phyloP scores from a whole-genome alignment of 2,329 filamentous ascomycete genomes.

The Ophiocordyceps camponoti-saundersi region DNA sequence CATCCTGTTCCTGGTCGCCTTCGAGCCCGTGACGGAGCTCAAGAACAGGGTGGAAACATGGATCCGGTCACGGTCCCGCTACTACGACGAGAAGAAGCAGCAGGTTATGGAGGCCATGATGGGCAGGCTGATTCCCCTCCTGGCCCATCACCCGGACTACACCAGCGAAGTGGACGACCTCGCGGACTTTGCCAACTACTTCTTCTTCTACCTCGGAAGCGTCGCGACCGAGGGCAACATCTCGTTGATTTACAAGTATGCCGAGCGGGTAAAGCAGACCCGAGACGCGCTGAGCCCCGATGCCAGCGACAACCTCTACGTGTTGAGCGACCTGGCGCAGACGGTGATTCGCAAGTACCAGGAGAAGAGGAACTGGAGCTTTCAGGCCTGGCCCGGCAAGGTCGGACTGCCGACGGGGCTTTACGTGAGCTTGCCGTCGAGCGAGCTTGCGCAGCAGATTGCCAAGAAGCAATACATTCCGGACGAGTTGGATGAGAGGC shows the following conservation, averaged over 20 bases:
- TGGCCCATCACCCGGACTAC: slow-evolving; percentile 92
- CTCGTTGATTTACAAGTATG: slow-evolving; percentile 77
- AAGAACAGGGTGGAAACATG: slow-evolving; percentile 68
- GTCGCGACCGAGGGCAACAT: slow-evolving; percentile 79
- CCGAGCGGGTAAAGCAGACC: slow-evolving; percentile 83
- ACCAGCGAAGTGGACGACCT: slow-evolving; percentile 48
- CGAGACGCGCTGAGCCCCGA: slow-evolving; percentile 57
- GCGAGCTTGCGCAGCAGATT: slow-evolving; percentile 67
- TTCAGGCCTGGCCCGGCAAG: slow-evolving; percentile 71
- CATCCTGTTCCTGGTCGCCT: slow-evolving; percentile 78
- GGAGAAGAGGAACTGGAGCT: slow-evolving; percentile 68
- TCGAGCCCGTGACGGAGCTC: slow-evolving; percentile 63
- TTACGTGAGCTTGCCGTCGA: slow-evolving; percentile 58
- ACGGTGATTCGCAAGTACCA: slow-evolving; percentile 71
- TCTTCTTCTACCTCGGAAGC: slow-evolving; percentile 72
- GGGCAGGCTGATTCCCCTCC: slow-evolving; percentile 65
- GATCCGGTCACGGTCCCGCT: slow-evolving; percentile 65
- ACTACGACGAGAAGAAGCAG: slow-evolving; percentile 39
- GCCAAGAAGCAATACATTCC: slow-evolving; percentile 74
- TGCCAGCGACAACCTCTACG: slow-evolving; percentile 61
- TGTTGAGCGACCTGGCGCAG: slow-evolving; percentile 75
- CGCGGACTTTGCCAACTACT: slow-evolving; percentile 70
- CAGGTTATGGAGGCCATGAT: slow-evolving; percentile 66
- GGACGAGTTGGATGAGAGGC: slow-evolving; percentile 54
- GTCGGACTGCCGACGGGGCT: slow-evolving; percentile 65